Evolutionary conservation across 2,329 filamentous ascomycete species (phyloP).

Genomic region (Aspergillus cejpii): DNA sequence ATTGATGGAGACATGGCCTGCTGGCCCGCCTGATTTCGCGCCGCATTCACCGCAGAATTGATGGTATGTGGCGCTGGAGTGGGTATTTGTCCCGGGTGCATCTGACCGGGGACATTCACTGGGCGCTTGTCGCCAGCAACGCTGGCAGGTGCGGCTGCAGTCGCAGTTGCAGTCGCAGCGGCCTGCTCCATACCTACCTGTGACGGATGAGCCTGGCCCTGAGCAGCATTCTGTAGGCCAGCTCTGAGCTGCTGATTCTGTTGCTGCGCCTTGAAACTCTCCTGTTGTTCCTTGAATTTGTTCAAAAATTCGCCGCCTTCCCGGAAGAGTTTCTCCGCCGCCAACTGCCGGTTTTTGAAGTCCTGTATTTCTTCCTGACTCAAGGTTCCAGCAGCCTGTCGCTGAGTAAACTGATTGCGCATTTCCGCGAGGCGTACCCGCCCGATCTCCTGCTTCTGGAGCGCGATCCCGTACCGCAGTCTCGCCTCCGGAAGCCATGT

Average conservation of each 20-base stretch:
- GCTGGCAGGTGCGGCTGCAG: conserved; percentile 8
- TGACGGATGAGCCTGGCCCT: conserved; percentile 6
- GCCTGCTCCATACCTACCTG: conserved; percentile 18
- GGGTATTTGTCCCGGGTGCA: conserved; percentile 30
- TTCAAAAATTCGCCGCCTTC: conserved; percentile 44
- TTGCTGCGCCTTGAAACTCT: conserved; percentile 38
- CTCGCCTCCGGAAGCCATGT: conserved; percentile 45
- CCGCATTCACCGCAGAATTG: conserved; percentile 44
- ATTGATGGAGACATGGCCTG: conserved; percentile 34
- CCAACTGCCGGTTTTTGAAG: conserved; percentile 38
- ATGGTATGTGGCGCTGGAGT: conserved; percentile 43
- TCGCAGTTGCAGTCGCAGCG: conserved; percentile 15
- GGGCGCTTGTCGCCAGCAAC: conserved; percentile 17
- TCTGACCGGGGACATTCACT: conserved; percentile 22
- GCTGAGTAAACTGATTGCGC: conserved; percentile 34
- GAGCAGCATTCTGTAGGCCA: conserved; percentile 13
- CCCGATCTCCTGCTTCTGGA: conserved; percentile 46
- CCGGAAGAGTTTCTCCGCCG: conserved; percentile 37
- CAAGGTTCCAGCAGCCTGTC: conserved; percentile 36
- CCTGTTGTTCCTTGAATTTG: conserved; percentile 46
- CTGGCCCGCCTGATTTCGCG: conserved; percentile 36
- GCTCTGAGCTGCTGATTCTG: conserved; percentile 24
- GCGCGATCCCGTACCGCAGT: conserved; percentile 42
- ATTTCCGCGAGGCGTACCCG: conserved; percentile 40
- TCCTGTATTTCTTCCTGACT: conserved; percentile 40